Evolutionary conservation across 2,329 filamentous ascomycete genomes (phyloP), one percentile per base, ranked within the genome.

Genomic region (Xylaria sp.): DNA sequence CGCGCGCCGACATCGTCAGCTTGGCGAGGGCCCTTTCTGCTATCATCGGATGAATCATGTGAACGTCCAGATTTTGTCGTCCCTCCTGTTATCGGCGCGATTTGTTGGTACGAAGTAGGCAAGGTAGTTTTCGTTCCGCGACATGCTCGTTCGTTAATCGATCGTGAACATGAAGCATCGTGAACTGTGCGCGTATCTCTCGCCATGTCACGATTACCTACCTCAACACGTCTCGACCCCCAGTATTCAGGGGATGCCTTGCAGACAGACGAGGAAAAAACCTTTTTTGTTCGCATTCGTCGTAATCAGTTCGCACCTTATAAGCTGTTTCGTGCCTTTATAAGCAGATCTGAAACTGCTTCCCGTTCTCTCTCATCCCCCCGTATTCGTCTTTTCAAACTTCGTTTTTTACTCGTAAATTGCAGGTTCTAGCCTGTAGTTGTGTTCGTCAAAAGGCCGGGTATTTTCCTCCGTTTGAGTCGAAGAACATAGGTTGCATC

Each of bases 81-180:
- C 18, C 16, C n/a, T 23, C 48, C 48, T 54, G 57, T 30, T 30
- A 30, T 30, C 23, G 23, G 23, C 23, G 23, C 23, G 23, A 5
- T 30, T 30, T 6, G 4, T 30, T 30, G 23, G 23, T 30, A 30
- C 23, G 23, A 5, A 30, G 23, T 30, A 30, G 3, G 23, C 10
- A 6, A 6, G 49, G 5, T n/a, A 13, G 5, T 51, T 51, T 16
- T 46, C 42, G 9, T 16, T 46, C 13, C 11, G 13, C 37, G 4
- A 13, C 37, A 10, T 9, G 9, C 9, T 42, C 9, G 37, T 42
- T 13, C 7, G 37, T 9, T 9, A 42, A 13, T 42, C 13, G 13
- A 13, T 42, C 9, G 13, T 42, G 37, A 42, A 13, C 7, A 42
- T 42, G 47, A 54, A 13, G 55, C 46, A 61, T 61, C 58, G 60